Percentiles rank a stretch among this genome's conserved stretches.
Conservation (phyloP, 495 filamentous ascomycete genomes). For the Penicillium lagena region DNA sequence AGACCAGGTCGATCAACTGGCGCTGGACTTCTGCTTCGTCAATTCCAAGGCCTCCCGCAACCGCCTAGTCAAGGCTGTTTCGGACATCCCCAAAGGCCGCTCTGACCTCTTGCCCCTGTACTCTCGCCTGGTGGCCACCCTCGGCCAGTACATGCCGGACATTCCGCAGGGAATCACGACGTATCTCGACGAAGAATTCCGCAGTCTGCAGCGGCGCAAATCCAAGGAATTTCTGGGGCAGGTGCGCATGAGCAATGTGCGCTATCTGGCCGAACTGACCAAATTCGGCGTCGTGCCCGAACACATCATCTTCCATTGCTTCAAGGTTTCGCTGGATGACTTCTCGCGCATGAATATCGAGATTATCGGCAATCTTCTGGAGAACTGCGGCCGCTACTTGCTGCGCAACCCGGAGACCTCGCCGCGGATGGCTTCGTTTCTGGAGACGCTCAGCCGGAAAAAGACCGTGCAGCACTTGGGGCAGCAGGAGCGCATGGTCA, state of each 20-base stretch:
- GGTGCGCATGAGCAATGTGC: conserved; percentile 88
- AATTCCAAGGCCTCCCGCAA: conserved; percentile 98
- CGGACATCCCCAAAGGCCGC: conserved; percentile 90
- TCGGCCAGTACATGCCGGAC: conserved; percentile 90
- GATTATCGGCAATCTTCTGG: conserved; percentile 93
- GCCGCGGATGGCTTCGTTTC: conserved; percentile 84
- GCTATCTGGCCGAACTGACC: conserved; percentile 93
- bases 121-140: conserved; percentile 84
- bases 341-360: conserved; percentile 99
- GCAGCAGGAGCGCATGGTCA: conserved; percentile 94
- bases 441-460: conserved; percentile 93
- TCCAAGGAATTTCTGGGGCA: conserved; percentile 95
- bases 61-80: conserved; percentile 83
- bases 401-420: conserved; percentile 90
- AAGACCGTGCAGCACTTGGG: conserved; percentile 92
- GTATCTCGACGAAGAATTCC: conserved; percentile 94
- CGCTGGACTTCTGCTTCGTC: conserved; percentile 94
- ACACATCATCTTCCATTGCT: conserved; percentile 97
- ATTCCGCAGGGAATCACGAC: conserved; percentile 86
- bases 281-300: conserved; percentile 98
- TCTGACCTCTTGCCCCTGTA: conserved; percentile 88
- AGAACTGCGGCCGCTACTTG: conserved; percentile 94
- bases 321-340: conserved; percentile 95
- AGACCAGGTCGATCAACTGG: conserved; percentile 84
- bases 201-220: conserved; percentile 95